Conservation (phyloP, 176 grass and related monocot genomes). For the maize (Zea mays) region Zm-B73-REFERENCE-NAM-5.0 NC_050098.1:44235001-44235500, state of each 20-base stretch:
- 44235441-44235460: not conserved
- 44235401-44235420: not conserved
- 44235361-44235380: not conserved
- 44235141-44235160: not conserved
- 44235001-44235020: no score
- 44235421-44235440: constrained; percentile 10
- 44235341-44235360: not conserved
- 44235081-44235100: no score
- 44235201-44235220: not conserved
- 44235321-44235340: not conserved
- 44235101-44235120: not conserved
- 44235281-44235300: constrained; percentile 10
- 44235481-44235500: no score
- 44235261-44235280: constrained; percentile 14
- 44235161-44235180: constrained; percentile 12
- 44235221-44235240: not conserved
- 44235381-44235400: not conserved
- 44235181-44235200: not conserved
- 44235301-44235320: constrained; percentile 6
- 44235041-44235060: no score
- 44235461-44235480: no score
- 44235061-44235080: no score
- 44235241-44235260: not conserved
- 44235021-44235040: no score
- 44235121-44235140: not conserved